A percentile compares a stretch with the other conserved stretches of the same genome.
These are phyloP conservation scores for Parietaria judaica DNA, from an alignment of 306 rosid species.

Conservation along the genomic window DNA sequence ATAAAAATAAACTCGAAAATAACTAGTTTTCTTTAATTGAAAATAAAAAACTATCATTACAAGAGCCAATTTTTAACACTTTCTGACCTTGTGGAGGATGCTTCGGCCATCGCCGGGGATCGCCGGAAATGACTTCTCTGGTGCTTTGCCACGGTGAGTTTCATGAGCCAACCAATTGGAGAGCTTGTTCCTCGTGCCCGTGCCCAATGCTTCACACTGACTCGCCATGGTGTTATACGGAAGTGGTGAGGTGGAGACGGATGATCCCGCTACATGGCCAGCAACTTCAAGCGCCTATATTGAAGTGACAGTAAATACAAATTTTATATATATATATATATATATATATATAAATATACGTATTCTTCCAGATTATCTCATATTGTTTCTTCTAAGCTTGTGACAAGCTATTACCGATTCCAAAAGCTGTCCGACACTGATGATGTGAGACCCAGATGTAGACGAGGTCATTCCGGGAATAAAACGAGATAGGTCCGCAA, in stretches of 20 bases:
- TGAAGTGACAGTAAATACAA: background rate
- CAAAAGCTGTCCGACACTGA: slow-evolving; percentile 88
- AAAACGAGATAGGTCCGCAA: slow-evolving; percentile 58
- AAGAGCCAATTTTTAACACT: background rate
- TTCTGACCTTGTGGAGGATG: slow-evolving; percentile 45
- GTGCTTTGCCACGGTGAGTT: slow-evolving; percentile 34
- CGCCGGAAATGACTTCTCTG: slow-evolving; percentile 29
- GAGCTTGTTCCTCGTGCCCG: slow-evolving; percentile 78
- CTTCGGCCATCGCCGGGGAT: slow-evolving; percentile 26
- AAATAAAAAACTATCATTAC: background rate
- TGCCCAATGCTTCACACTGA: slow-evolving; percentile 92
- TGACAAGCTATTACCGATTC: slow-evolving; percentile 53
- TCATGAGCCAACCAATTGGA: slow-evolving; percentile 86
- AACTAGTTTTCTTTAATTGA: background rate
- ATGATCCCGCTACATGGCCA: slow-evolving; percentile 84
- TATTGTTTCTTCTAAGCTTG: background rate
- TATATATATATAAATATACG: background rate
- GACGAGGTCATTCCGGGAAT: slow-evolving; percentile 56
- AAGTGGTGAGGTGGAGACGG: slow-evolving; percentile 71
- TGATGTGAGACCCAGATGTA: slow-evolving; percentile 50
- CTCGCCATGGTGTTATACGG: slow-evolving; percentile 91
- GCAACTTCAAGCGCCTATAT: slow-evolving; percentile 89
- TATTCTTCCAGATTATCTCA: background rate
- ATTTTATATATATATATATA: background rate
- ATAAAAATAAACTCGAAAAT: too few relatives aligned